Conservation (phyloP, 352 stramenopile species). For the Phytophthora sojae region DNA sequence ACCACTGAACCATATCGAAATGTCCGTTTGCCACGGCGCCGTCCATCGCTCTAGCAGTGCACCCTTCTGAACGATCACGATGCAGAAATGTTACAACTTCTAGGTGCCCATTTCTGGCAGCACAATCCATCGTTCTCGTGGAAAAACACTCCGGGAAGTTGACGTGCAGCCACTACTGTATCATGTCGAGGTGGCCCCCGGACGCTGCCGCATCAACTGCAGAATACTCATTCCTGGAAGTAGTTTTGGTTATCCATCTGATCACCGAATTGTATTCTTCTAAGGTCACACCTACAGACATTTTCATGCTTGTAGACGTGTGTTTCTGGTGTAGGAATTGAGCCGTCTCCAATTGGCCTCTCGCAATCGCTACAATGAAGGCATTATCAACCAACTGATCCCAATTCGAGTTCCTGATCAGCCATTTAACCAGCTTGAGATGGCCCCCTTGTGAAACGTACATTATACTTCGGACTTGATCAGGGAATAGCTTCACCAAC, state of each 20-base stretch:
- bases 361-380: background rate
- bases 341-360: background rate
- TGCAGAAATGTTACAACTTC: slow-evolving; percentile 13
- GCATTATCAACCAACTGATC: background rate
- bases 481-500: slow-evolving; percentile 14
- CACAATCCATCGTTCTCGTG: background rate
- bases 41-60: background rate
- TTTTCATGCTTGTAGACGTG: background rate
- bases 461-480: background rate
- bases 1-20: background rate
- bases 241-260: background rate
- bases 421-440: slow-evolving; percentile 8
- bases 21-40: background rate
- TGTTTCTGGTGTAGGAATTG: slow-evolving; percentile 5
- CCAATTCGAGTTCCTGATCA: slow-evolving; percentile 3
- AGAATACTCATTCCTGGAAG: background rate
- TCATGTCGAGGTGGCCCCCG: background rate
- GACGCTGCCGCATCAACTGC: background rate
- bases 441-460: slow-evolving; percentile 3
- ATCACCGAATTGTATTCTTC: background rate
- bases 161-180: background rate
- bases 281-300: background rate
- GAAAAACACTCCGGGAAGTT: background rate
- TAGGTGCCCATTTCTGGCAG: slow-evolving; percentile 14
- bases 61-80: background rate